Base-by-base conservation (phyloP, 345 rosid genomes). In the Turritis glabra region DNA sequence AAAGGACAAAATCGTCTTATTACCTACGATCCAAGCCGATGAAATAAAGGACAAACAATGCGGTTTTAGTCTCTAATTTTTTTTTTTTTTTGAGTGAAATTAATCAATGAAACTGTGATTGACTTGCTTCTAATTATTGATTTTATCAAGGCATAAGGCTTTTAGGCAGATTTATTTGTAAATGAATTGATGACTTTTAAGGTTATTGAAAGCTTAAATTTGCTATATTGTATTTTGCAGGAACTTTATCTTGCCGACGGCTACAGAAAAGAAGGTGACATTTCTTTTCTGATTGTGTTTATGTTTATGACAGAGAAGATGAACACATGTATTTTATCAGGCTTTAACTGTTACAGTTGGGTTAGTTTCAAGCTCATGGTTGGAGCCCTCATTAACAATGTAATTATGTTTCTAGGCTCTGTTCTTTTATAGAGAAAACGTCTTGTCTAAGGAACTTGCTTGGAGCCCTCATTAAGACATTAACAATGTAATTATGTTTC, bases 221-320 rank as follows among this genome's bases (percentile, higher is more conserved):
- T 40, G 4, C 5, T 29, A 56, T 56, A 2, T 76, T 67, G 9
- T 5, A 13, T 7, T 59, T 4, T 64, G 27, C 76, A 71, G 80
- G 67, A 64, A 44, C 6, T 56, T 13, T 48, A 21, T 29, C 76
- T 56, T 71, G 59, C 62, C 54, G 67, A 22, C 72, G 76, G 52
- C 48, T 35, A 67, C 64, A 23, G 35, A 18, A 43, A 61, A 47
- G 53, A 64, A 52, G 54, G 76, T 71, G 71, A 2, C 40, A 3
- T 37, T 37, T 64, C 72, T 64, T 64, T 77, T 77, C 67, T 65
- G 76, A 57, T 38, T 71, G 72, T 71, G 54, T 57, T 71, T 64
- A 71, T 55, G 57, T 76, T 4, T 33, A 40, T 33, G 53, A 71
- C 29, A 21, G 60, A 50, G 72, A 71, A 77, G 76, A 70, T 57